A percentile compares a stretch with the other conserved stretches of the same genome.
phyloP scores from a whole-genome alignment of 192 early-diverging fungal genomes.

The Anaeromyces robustus region DNA sequence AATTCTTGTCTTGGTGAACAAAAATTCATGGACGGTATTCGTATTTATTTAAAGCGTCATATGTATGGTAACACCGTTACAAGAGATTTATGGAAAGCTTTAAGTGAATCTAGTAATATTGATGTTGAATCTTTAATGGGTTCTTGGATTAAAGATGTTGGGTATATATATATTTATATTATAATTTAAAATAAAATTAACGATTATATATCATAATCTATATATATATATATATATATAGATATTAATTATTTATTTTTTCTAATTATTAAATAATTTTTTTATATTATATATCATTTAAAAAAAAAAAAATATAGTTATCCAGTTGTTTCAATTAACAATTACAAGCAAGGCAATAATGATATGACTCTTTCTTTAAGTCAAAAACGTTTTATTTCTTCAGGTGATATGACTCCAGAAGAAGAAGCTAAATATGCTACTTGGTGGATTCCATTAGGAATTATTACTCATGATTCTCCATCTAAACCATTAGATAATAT shows the following conservation, averaged over 20 bases:
- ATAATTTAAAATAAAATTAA: no score
- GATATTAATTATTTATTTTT: no score
- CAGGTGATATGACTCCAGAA: slow-evolving; percentile 52
- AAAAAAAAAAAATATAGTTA: slow-evolving; percentile 44
- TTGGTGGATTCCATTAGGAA: slow-evolving; percentile 76
- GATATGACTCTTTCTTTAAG: slow-evolving; percentile 40
- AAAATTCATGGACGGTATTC: slow-evolving; percentile 48
- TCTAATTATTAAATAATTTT: no score
- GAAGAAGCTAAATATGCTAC: slow-evolving; percentile 49
- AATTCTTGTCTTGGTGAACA: slow-evolving; percentile 54
- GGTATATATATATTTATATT: no score
- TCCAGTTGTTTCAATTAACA: slow-evolving; percentile 37
- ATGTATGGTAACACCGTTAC: slow-evolving; percentile 74
- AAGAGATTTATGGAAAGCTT: slow-evolving; percentile 70
- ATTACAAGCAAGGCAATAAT: slow-evolving; percentile 23
- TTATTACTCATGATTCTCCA: slow-evolving; percentile 14
- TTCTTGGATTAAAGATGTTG: slow-evolving; percentile 71
- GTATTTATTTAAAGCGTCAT: slow-evolving; percentile 64
- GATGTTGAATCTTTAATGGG: slow-evolving; percentile 77
- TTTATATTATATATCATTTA: no score
- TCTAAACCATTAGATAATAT: neutral
- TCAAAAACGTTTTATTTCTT: slow-evolving; percentile 72
- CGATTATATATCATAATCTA: no score
- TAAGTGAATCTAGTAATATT: slow-evolving; percentile 58
- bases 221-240: no score